Conservation (phyloP, 768 basidiomycete species). For the Lyophyllum decastes region DNA sequence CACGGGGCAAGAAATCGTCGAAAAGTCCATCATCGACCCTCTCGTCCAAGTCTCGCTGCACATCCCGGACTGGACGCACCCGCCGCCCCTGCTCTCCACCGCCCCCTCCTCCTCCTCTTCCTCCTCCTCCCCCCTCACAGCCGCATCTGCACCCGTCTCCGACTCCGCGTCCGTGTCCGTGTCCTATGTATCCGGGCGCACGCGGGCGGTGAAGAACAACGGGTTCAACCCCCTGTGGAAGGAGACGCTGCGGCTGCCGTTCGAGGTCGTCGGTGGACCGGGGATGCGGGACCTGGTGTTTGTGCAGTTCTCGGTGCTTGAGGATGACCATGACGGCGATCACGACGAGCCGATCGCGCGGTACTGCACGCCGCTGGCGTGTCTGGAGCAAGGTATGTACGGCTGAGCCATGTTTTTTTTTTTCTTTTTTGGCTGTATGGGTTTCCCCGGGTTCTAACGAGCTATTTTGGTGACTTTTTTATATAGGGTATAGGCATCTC, state of each 20-base stretch:
- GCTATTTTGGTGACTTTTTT: neutral
- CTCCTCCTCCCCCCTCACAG: no score
- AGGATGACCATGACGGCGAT: conserved; percentile 57
- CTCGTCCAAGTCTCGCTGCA: conserved; percentile 81
- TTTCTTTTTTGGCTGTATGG: no score
- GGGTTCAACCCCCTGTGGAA: conserved; percentile 94
- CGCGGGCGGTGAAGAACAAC: conserved; percentile 74
- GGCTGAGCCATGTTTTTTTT: no score
- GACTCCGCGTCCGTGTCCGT: conserved; percentile 7
- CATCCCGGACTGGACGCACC: conserved; percentile 67
- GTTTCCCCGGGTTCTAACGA: neutral
- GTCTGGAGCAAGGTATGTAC: conserved; percentile 69
- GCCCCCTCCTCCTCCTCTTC: no score
- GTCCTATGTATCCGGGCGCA: conserved; percentile 48
- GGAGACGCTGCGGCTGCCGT: conserved; percentile 67
- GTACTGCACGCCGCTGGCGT: conserved; percentile 73
- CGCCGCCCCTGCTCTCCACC: conserved; percentile 18
- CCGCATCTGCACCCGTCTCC: no score
- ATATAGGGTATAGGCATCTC: conserved; percentile 84
- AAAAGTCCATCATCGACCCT: conserved; percentile 63
- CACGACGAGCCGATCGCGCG: conserved; percentile 68
- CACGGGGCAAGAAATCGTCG: conserved; percentile 57
- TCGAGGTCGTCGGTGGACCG: conserved; percentile 73
- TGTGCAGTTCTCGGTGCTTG: conserved; percentile 73
- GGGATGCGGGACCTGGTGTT: conserved; percentile 83